Evolutionary conservation across 2,329 filamentous ascomycete genomes (phyloP).

Genomic region (Dactylella cylindrospora): DNA sequence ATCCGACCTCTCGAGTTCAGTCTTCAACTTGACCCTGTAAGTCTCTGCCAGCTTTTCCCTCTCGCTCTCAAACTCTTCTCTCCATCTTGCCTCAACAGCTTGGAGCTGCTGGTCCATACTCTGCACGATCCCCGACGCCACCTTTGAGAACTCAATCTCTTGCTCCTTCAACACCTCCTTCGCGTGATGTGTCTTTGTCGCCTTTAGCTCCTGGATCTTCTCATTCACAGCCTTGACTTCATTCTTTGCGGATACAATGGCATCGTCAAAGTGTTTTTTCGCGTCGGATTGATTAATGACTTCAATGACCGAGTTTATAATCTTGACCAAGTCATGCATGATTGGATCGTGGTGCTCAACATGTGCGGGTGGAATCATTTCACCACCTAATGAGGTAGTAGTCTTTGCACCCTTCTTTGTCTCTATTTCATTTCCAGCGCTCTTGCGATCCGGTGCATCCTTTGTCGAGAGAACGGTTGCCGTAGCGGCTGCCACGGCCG

Average conservation of each 20-base stretch:
- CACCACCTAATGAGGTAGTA: slow-evolving; percentile 8
- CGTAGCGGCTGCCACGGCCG: slow-evolving; percentile 10
- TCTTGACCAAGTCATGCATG: slow-evolving; percentile 89
- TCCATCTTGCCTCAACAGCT: slow-evolving; percentile 77
- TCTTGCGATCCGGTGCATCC: slow-evolving; percentile 11
- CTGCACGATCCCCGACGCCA: slow-evolving; percentile 80
- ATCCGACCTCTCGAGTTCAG: slow-evolving; percentile 75
- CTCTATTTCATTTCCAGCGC: slow-evolving; percentile 9
- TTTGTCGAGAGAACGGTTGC: slow-evolving; percentile 13
- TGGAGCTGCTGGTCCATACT: slow-evolving; percentile 83
- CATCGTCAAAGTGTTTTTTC: slow-evolving; percentile 63
- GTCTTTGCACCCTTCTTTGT: not conserved
- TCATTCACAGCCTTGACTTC: slow-evolving; percentile 75
- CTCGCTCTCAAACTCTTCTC: slow-evolving; percentile 84
- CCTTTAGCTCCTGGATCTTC: slow-evolving; percentile 74
- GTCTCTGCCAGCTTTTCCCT: slow-evolving; percentile 73
- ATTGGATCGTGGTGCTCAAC: slow-evolving; percentile 75
- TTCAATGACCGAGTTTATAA: slow-evolving; percentile 87
- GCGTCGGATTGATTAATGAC: slow-evolving; percentile 82
- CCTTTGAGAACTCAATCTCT: slow-evolving; percentile 74
- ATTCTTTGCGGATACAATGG: slow-evolving; percentile 81
- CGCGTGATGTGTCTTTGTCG: slow-evolving; percentile 69
- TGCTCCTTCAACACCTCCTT: slow-evolving; percentile 64
- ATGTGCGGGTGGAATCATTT: slow-evolving; percentile 10
- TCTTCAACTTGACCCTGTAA: slow-evolving; percentile 77